Percentiles rank a stretch among this genome's conserved stretches.
Evolutionary conservation across 495 filamentous ascomycete genomes (phyloP).

Genomic region (Podospora sp.): DNA sequence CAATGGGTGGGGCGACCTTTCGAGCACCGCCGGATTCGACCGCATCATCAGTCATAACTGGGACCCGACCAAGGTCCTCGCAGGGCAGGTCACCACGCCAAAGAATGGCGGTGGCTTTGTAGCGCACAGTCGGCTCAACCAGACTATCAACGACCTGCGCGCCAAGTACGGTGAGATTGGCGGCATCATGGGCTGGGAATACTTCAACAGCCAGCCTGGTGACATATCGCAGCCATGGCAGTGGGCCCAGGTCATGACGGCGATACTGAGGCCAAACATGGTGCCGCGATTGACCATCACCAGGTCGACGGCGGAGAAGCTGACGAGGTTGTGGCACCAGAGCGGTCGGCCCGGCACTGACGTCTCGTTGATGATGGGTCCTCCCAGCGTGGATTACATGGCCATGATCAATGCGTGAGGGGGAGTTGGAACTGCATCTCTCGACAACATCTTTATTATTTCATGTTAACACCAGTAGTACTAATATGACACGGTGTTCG

Average conservation of each 20-base stretch:
- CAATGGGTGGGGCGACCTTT: conserved; percentile 72
- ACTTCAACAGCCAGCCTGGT: conserved; percentile 70
- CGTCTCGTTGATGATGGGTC: not conserved
- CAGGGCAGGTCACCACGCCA: conserved; percentile 72
- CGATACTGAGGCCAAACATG: conserved; percentile 44
- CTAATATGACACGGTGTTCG: no score
- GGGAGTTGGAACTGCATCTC: not conserved
- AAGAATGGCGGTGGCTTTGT: conserved; percentile 60
- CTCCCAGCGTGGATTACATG: conserved; percentile 34
- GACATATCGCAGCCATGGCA: conserved; percentile 63
- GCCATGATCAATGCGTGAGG: conserved; percentile 31
- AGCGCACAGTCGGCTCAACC: conserved; percentile 35
- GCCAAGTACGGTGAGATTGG: conserved; percentile 65
- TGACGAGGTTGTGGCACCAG: conserved; percentile 28
- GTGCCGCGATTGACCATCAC: conserved; percentile 31
- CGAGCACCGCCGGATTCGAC: conserved; percentile 62
- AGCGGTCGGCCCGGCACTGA: conserved; percentile 13
- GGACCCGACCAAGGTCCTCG: conserved; percentile 65
- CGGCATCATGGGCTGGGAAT: conserved; percentile 88
- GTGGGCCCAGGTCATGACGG: conserved; percentile 67
- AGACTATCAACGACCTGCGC: conserved; percentile 50
- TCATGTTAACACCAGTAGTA: not conserved
- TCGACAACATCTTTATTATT: not conserved
- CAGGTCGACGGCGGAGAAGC: conserved; percentile 11
- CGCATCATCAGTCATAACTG: conserved; percentile 65